Percentiles rank a stretch among this genome's conserved stretches.
These are phyloP conservation scores for Trichoderma lentiforme DNA, from an alignment of 2,329 filamentous ascomycete species.

Conservation along the genomic window DNA sequence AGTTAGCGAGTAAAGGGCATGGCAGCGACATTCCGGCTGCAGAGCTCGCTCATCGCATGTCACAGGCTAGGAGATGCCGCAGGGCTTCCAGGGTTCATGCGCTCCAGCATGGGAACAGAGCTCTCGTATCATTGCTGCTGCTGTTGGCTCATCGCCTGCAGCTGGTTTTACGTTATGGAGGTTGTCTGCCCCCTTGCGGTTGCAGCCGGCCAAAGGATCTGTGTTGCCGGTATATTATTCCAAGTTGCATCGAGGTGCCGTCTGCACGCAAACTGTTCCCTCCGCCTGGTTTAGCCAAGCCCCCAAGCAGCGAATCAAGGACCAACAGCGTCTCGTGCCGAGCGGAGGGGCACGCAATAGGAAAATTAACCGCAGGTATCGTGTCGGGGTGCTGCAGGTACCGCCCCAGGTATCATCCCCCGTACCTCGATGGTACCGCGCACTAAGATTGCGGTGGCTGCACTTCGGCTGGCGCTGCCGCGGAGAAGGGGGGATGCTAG, in stretches of 20 bases:
- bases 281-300: not conserved
- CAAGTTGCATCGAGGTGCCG: not conserved
- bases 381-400: not conserved
- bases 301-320: not conserved
- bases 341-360: slow-evolving; percentile 13
- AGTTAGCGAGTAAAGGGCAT: not conserved
- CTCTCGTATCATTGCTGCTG: not conserved
- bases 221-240: not conserved
- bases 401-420: not conserved
- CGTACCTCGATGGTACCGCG: not conserved
- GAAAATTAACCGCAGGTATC: not conserved
- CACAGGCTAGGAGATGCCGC: not conserved
- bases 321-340: not conserved
- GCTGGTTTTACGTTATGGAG: not conserved
- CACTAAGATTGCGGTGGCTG: slow-evolving; percentile 5
- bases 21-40: not conserved
- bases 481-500: not conserved
- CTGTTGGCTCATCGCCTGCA: not conserved
- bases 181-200: not conserved
- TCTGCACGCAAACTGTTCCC: not conserved
- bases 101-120: not conserved
- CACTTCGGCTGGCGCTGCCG: slow-evolving; percentile 4
- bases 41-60: not conserved
- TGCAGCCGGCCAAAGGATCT: not conserved
- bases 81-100: not conserved